Percentiles rank a stretch among this genome's conserved stretches.
Evolutionary conservation across 108 stramenopile species (phyloP).

Genomic region (Chaetoceros muelleri): DNA sequence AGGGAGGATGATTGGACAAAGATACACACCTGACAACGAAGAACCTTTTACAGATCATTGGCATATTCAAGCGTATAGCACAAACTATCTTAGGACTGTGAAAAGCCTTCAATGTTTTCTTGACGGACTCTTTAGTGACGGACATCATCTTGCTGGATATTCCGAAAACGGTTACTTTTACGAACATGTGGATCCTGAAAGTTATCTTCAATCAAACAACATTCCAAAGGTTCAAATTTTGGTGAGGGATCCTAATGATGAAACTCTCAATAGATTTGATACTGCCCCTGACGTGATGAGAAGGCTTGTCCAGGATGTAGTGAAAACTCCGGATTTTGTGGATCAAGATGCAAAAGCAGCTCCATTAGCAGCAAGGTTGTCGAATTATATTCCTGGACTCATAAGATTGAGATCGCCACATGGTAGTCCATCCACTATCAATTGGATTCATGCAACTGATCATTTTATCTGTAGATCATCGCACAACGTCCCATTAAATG

Average conservation of each 20-base stretch:
- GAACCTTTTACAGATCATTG: constrained; percentile 43
- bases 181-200: neutral
- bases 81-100: constrained; percentile 71
- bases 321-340: constrained; percentile 41
- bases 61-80: constrained; percentile 54
- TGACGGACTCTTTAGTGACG: constrained; percentile 54
- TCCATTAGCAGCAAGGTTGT: constrained; percentile 42
- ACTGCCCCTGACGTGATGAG: constrained; percentile 52
- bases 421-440: constrained; percentile 39
- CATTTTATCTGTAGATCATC: constrained; percentile 67
- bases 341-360: constrained; percentile 38
- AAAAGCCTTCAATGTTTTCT: constrained; percentile 61
- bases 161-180: neutral
- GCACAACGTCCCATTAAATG: constrained; percentile 35
- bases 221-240: constrained; percentile 15
- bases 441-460: constrained; percentile 72
- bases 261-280: constrained; percentile 74
- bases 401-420: constrained; percentile 23
- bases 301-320: constrained; percentile 45
- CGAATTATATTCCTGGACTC: constrained; percentile 51
- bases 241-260: constrained; percentile 39
- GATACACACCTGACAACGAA: constrained; percentile 5
- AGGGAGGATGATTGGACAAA: constrained; percentile 22
- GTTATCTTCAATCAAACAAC: neutral
- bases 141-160: neutral